Evolutionary conservation across 495 filamentous ascomycete genomes (phyloP), one percentile per base, ranked within the genome.

Genomic region (Bacidia rubella): DNA sequence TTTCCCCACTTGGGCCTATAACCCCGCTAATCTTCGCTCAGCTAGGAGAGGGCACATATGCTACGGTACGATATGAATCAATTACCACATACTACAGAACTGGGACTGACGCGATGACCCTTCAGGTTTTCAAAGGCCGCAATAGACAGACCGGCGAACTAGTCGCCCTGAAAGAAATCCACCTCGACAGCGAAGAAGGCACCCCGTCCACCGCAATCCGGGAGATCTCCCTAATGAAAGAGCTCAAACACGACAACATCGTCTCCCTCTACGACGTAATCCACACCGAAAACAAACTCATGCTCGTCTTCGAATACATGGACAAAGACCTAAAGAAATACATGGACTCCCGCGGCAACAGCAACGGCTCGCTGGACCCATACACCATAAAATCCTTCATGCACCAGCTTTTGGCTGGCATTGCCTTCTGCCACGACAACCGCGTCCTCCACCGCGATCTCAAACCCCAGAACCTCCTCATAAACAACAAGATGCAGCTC

Each of bases 281-380:
- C 60, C 92, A 99, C 65, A 97, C 92, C 51, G 92, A 99, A 68
- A 95, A 97, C 72, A 99, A 99, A 66, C 79, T 99, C 41, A 97
- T 97, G 88, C 84, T 99, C 35, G 92, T 99, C 12, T 95, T 96
- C 58, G 92, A 99, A 67, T 96, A 83, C 66, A 94, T 99, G 82
- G 92, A 99, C 67, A 82, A 89, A 60, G 92, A 99, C 62, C 72
- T 99, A n/a, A 99, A 99, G 75, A 92, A 90, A 65, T 97, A 95
- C 69, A 99, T 99, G 92, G 92, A 99, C 60, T 82, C 81, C 17
- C 78, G 85, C 24, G 85, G 86, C 57, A 50, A 50, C 29, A 83
- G 90, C 42, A 76, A 86, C 50, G 89, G 90, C 25, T 83, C 85
- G 21, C 70, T 97, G 39, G 85, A 90, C 63, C 85, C 86, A 26